Evolutionary conservation across 2,329 filamentous ascomycete species (phyloP), one percentile per base, ranked within the genome.

Genomic region (Aspergillus ustus): DNA sequence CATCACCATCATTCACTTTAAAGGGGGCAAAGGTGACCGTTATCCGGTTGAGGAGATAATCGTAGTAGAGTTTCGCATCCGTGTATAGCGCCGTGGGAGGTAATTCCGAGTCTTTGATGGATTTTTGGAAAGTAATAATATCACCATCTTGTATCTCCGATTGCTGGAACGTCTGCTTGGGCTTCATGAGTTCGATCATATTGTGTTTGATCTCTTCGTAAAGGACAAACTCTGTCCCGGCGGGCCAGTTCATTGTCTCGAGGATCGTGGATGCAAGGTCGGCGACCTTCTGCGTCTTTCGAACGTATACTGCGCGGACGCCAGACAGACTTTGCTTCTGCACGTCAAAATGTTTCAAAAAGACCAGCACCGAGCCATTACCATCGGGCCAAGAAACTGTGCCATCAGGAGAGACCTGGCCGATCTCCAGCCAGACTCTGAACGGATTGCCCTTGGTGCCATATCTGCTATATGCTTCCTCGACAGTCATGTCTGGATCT

Each of bases 161-260:
- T 62, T 91, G 89, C 67, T 93, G 91, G 62, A 99, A 84, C 0
- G 93, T 92, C 72, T 92, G 88, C 80, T 97, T 98, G 0, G 89
- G 86, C 78, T 97, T 98, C 82, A 99, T 90, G 7, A 87, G 85
- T 73, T 99, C 96, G 67, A 99, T 97, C 93, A 98, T 98, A 63
- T 88, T 91, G 55, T 93, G 93, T 79, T 98, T 99, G 79, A 99
- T 98, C 81, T 99, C 95, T 84, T 99, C 95, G 80, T 89, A 98
- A 22, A 99, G 85, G 69, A 85, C 84, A 63, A 91, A 85, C 3
- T 86, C 82, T 4, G 90, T 85, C 65, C 90, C 92, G 1, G 90
- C 85, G 25, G 90, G 86, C 94, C 95, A 98, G 13, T 87, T 85
- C 92, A 98, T 95, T 73, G 89, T 87, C 69, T 90, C 87, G 61